Base-by-base conservation (phyloP, 2,329 filamentous ascomycete genomes). In the Cladophialophora bantiana region DNA sequence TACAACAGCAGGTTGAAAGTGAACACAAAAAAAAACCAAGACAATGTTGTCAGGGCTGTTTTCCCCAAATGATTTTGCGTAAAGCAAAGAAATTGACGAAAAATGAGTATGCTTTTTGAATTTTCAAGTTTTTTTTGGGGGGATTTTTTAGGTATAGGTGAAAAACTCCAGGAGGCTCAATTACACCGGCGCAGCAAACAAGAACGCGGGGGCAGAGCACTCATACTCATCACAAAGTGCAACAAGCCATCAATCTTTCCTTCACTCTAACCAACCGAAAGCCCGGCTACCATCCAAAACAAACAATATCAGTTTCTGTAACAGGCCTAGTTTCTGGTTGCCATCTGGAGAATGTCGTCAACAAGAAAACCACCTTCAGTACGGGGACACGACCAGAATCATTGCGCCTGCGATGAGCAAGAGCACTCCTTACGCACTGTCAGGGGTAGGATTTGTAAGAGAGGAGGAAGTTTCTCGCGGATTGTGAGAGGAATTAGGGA, bases 1-100 rank as follows among this genome's bases (percentile, higher is more conserved):
- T 3, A 26, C 26, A 26, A 26, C 26, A 26, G 26, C 26, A 26
- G 26, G 26, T 26, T 26, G 26, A 26, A 26, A 26, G 26, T 26
- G 26, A 26, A 26, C 26, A 26, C 26, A 26, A 26, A 26, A 13
- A n/a, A 38, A 12, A 13, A 12, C 36, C 36, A 40, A 40, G 36
- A 13, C 10, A 40, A 40, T 13, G 36, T 12, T 40, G 36, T 26
- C 26, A 42, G 10, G 18, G 20, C n/a, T 61, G 68, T 71, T 67
- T 73, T 73, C 72, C 67, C 70, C 72, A 73, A 65, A n/a, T n/a
- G 40, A 57, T 64, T 56, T 68, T 68, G 68, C 70, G 64, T 64
- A 68, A 69, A 65, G 68, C 66, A 68, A 64, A 50, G 36, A 68
- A 38, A 63, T 56, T 72, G 72, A 71, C 71, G 71, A 73, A 73